phyloP scores from a whole-genome alignment of 1,139 yeast genomes.

The Taphrina populina region DNA sequence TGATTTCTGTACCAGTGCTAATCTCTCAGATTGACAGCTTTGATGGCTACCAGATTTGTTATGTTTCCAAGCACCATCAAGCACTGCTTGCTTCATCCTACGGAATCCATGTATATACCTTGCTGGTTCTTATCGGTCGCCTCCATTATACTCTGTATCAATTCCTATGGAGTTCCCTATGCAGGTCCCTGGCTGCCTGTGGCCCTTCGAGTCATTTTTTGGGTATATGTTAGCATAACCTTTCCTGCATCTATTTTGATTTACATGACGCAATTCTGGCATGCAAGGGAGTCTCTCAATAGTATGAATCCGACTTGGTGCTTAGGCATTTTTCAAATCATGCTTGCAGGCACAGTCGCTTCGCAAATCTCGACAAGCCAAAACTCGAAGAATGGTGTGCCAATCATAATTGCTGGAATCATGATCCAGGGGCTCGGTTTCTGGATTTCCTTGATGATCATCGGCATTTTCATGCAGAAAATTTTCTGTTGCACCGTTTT shows the following conservation, averaged over 20 bases:
- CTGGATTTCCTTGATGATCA: conserved; percentile 19
- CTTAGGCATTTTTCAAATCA: conserved; percentile 24
- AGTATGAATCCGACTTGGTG: conserved; percentile 28
- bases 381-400: conserved; percentile 12
- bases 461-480: conserved; percentile 4
- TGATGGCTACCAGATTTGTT: conserved; percentile 23
- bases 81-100: conserved; percentile 22
- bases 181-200: conserved; percentile 29
- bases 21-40: neutral
- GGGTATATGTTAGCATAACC: conserved; percentile 24
- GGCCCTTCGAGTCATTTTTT: conserved; percentile 13
- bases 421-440: conserved; percentile 33
- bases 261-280: conserved; percentile 15
- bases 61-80: conserved; percentile 21
- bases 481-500: conserved; percentile 11
- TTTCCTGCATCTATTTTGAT: conserved; percentile 19
- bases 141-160: conserved; percentile 16
- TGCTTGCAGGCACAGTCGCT: conserved; percentile 31
- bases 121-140: conserved; percentile 28
- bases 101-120: conserved; percentile 25
- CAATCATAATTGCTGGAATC: conserved; percentile 27
- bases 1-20: neutral
- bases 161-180: conserved; percentile 10
- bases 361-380: conserved; percentile 12
- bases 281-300: conserved; percentile 15